Evolutionary conservation across 1,284 basidiomycete genomes (phyloP), one percentile per base, ranked within the genome.

Genomic region (Sporisorium iseilematis-ciliati): DNA sequence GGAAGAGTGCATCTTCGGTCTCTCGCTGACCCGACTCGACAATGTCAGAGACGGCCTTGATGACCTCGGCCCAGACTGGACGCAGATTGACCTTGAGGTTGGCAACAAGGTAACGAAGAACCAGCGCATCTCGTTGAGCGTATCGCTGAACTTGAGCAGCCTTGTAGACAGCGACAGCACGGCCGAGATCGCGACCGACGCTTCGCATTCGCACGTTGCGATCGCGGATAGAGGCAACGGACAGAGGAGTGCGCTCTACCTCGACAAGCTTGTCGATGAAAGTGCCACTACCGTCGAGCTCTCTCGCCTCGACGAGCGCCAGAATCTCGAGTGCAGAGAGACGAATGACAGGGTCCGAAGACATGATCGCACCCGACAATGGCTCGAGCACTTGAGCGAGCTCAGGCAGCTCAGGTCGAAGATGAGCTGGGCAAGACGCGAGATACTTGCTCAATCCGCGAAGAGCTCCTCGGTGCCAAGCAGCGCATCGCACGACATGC

Each of bases 81-180:
- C 72, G 66, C 45, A 85, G 64, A 42, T 85, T 85, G 63, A 85
- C 58, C 71, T 83, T 84, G 58, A 83, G 60, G 35, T 77, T 82
- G 52, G 77, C 77, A 41, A 83, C 67, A 20, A 82, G 57, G 61
- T 80, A 83, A 14, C 64, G 65, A 20, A 78, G 50, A 4, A 80
- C 59, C n/a, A 81, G 50, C 5, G 62, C 54, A 40, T 73, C 61
- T 2, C 68, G 60, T 43, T 55, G 42, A 11, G 53, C 53, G 20
- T 55, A 46, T 11, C 52, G 54, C 14, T 50, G 53, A 40, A 60
- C 59, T 14, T 67, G 58, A 6, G 65, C 62, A 26, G 70, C 21
- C 43, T 68, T 71, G 66, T 69, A 73, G 16, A 46, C 43, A 4
- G 66, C 64, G 48, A 58, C 58, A 18, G 71, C 64, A 7, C 75